These are phyloP conservation scores for Blastobotrys indianensis DNA, from an alignment of 1,139 yeast genomes.

Conservation along the genomic window DNA sequence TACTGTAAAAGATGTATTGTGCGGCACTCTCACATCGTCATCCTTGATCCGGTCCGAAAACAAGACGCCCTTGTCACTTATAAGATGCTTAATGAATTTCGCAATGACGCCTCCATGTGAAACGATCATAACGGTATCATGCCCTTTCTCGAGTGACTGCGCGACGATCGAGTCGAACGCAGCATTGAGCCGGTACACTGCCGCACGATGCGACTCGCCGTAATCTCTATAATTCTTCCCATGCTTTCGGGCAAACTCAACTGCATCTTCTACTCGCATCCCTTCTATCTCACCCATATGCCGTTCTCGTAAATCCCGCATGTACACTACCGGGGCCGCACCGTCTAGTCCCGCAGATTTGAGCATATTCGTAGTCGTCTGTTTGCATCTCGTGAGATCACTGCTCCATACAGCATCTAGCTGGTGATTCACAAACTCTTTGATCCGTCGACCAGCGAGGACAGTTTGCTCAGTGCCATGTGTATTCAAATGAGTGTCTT, in stretches of 20 bases:
- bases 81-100: slow-evolving; percentile 44
- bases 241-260: slow-evolving; percentile 44
- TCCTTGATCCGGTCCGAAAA: slow-evolving; percentile 37
- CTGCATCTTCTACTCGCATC: slow-evolving; percentile 62
- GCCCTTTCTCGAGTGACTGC: slow-evolving; percentile 33
- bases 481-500: slow-evolving; percentile 25
- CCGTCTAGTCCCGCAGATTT: slow-evolving; percentile 4
- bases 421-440: slow-evolving; percentile 5
- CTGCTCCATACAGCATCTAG: slow-evolving; percentile 31
- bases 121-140: slow-evolving; percentile 54
- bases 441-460: slow-evolving; percentile 23
- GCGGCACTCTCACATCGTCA: slow-evolving; percentile 54
- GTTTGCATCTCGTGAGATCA: slow-evolving; percentile 29
- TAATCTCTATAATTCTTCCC: slow-evolving; percentile 44
- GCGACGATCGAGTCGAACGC: slow-evolving; percentile 46
- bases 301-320: slow-evolving; percentile 59
- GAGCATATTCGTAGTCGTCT: slow-evolving; percentile 26
- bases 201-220: slow-evolving; percentile 49
- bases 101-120: slow-evolving; percentile 88
- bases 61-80: slow-evolving; percentile 35
- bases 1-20: slow-evolving; percentile 65
- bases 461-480: slow-evolving; percentile 24
- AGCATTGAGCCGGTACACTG: slow-evolving; percentile 45
- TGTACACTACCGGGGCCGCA: slow-evolving; percentile 18
- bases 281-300: slow-evolving; percentile 80